These are phyloP conservation scores for Aureobasidium pullulans DNA, from an alignment of 2,329 filamentous ascomycete genomes.

Conservation along the genomic window DNA sequence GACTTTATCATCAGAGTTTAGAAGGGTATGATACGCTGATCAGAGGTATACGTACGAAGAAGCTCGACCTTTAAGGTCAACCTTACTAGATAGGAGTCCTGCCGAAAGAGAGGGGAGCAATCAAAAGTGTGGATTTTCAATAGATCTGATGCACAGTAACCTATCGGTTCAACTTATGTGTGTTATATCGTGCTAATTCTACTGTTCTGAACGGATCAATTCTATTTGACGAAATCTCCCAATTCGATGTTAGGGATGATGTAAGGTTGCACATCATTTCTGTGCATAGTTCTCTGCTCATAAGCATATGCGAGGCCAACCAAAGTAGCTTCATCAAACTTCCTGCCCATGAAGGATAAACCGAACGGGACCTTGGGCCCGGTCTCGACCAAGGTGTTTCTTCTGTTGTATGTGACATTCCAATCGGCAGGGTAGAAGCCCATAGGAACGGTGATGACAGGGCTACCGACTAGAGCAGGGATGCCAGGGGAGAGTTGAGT, in stretches of 20 bases:
- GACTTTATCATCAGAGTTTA: no score
- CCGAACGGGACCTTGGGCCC: conserved; percentile 55
- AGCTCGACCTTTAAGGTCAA: no score
- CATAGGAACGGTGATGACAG: conserved; percentile 57
- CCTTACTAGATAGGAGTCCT: no score
- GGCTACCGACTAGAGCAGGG: conserved; percentile 51
- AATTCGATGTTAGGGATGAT: conserved; percentile 44
- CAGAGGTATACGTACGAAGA: no score
- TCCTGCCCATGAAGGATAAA: conserved; percentile 53
- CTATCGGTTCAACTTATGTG: no score
- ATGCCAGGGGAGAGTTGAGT: conserved; percentile 42
- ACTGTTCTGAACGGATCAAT: no score
- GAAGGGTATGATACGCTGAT: no score
- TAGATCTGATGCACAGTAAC: no score
- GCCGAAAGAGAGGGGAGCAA: no score
- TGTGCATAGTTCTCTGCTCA: conserved; percentile 52
- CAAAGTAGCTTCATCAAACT: conserved; percentile 55
- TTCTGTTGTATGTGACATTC: conserved; percentile 36
- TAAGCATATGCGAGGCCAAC: conserved; percentile 62
- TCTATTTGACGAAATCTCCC: conserved; percentile 31
- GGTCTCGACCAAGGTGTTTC: conserved; percentile 45
- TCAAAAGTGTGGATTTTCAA: no score
- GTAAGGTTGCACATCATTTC: conserved; percentile 42
- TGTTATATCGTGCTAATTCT: no score
- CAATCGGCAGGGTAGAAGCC: conserved; percentile 47